Percentiles rank a stretch among this genome's conserved stretches.
Conservation (phyloP, 2,329 filamentous ascomycete species). For the Magnaporthiopsis rhizophila region DNA sequence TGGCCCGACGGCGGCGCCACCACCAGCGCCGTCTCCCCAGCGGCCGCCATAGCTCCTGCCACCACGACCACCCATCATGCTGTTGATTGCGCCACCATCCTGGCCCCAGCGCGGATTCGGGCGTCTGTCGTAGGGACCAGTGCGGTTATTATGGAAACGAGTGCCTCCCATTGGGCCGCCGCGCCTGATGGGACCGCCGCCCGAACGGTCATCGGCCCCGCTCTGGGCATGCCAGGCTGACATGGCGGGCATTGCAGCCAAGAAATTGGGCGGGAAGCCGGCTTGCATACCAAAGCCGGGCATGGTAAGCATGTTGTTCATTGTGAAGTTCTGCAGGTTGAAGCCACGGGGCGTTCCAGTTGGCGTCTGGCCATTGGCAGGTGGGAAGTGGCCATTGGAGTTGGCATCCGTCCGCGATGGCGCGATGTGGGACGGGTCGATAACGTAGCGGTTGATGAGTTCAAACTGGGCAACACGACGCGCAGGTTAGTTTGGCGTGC, state of each 20-base stretch:
- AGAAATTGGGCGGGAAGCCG: slow-evolving; percentile 40
- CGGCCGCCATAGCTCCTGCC: slow-evolving; percentile 41
- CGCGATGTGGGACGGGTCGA: slow-evolving; percentile 90
- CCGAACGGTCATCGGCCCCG: slow-evolving; percentile 32
- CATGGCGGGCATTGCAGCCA: slow-evolving; percentile 34
- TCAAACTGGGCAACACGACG: slow-evolving; percentile 50
- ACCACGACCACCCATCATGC: slow-evolving; percentile 35
- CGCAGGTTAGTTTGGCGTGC: neutral
- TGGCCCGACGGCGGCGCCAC: slow-evolving; percentile 71
- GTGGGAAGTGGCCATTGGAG: slow-evolving; percentile 90
- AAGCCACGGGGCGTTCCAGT: slow-evolving; percentile 88
- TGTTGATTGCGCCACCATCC: slow-evolving; percentile 31
- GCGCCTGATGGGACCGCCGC: slow-evolving; percentile 56
- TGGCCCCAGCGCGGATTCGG: slow-evolving; percentile 43
- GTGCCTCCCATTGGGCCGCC: slow-evolving; percentile 42
- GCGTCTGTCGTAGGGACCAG: slow-evolving; percentile 69
- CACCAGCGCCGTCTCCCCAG: slow-evolving; percentile 67
- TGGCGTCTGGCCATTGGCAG: slow-evolving; percentile 64
- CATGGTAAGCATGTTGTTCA: slow-evolving; percentile 52
- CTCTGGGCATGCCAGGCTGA: slow-evolving; percentile 37
- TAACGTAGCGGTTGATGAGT: slow-evolving; percentile 87
- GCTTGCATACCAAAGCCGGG: slow-evolving; percentile 43
- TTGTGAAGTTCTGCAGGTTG: slow-evolving; percentile 66
- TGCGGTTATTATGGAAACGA: slow-evolving; percentile 52
- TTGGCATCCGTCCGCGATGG: slow-evolving; percentile 90